Evolutionary conservation across 352 stramenopile species (phyloP), one percentile per base, ranked within the genome.

Genomic region (Pythium pectinolyticum): DNA sequence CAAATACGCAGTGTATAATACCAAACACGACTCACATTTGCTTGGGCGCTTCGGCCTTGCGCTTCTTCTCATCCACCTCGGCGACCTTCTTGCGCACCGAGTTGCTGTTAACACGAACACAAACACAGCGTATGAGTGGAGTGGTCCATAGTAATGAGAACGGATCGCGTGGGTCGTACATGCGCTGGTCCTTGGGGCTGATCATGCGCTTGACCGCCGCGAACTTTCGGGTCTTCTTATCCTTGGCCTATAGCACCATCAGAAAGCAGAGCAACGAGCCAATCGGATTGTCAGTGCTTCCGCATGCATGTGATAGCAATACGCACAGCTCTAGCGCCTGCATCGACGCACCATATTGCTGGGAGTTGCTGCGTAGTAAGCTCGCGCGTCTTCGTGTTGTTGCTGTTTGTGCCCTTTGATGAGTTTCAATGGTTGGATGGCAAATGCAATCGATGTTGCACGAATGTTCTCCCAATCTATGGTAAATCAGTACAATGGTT

Each of bases 221-320:
- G 75, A 98, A 99, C 68, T 99, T 98, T 67, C 96, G 87, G 27
- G 95, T 99, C 74, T 99, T 99, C 83, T 99, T 99, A 58, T 96
- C 89, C 73, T 99, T 99, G 40, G 89, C 97, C 80, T 94, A 59
- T 19, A 43, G 34, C 61, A 47, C 12, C 19, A 30, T 24, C 31
- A 50, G n/a, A n/a, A n/a, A n/a, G n/a, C n/a, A n/a, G n/a, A n/a
- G n/a, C n/a, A n/a, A n/a, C n/a, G n/a, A n/a, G n/a, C n/a, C n/a
- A n/a, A n/a, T 35, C 12, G 20, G 7, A 25, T 19, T 48, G n/a
- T 55, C 49, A 59, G 50, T 3, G 24, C 22, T 9, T 48, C 10
- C 32, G 22, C 35, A 31, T 68, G 27, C 1, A 2, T 43, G 22
- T 31, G 10, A 14, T 15, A 19, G 8, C 12, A 10, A 9, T 12